Evolutionary conservation across 164 flowering plant genomes (phyloP), one percentile per base, ranked within the genome.

Genomic region (Piper betle): DNA sequence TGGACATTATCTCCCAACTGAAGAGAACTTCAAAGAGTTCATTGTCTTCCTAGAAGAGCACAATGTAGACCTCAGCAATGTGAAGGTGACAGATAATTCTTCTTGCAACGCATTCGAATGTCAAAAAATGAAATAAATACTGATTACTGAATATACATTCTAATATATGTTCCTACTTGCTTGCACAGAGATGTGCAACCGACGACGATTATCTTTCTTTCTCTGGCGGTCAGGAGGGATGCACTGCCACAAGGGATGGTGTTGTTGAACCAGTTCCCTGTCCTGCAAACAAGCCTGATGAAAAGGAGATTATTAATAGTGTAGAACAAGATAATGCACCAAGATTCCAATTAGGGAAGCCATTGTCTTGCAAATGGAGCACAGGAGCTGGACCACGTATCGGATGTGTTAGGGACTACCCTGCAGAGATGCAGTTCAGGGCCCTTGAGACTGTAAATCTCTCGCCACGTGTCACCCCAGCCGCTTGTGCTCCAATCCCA

Each of bases 341-440:
- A 39, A 62, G 42, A 5, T 80, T 72, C 55, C 73, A 71, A 12
- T 9, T 78, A 54, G 73, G 78, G 6, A 77, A 71, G 68, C 84
- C 76, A 3, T 62, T 87, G 73, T 78, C 89, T 0, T 73, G 89
- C 82, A 92, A 85, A 63, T 92, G 96, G 95, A 73, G 78, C 2
- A 84, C 84, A 12, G 96, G 96, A 37, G 62, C 79, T 39, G 91
- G 98, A 7, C 91, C 96, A 0, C 76, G 96, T 7, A 89, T 89
- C 48, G 87, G 88, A 1, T 88, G 95, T 66, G 96, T 92, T 3
- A 70, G 81, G 64, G 95, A 89, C 68, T 87, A 92, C 68, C 98
- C 98, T 0, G 4, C 76, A 16, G 82, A 85, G 39, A 71, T 92
- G 17, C 88, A 84, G 69, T 67, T 64, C 62, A 78, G 65, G 61